These are phyloP conservation scores for Curvularia sp. DNA, from an alignment of 2,329 filamentous ascomycete genomes.

Conservation along the genomic window DNA sequence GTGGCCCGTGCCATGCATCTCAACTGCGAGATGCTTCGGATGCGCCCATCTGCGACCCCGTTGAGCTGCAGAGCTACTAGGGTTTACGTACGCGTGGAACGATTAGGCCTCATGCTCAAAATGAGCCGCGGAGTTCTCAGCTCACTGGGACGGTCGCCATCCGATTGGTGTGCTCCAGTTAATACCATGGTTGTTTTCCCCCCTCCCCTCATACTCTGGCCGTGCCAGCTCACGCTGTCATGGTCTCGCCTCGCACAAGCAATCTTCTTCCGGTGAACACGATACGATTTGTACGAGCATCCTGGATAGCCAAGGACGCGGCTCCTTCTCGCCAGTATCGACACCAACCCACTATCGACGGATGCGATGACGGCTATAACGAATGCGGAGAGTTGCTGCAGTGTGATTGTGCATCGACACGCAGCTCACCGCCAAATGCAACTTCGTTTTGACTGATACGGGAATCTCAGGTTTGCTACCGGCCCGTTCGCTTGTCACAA, in stretches of 20 bases:
- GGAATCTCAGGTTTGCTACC: constrained; percentile 12
- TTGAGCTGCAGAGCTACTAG: constrained; percentile 27
- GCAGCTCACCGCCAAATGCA: constrained; percentile 16
- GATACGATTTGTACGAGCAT: constrained; percentile 9
- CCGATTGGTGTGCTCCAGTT: constrained; percentile 26
- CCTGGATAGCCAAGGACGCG: constrained; percentile 12
- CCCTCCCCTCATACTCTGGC: constrained; percentile 8
- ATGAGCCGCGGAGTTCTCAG: constrained; percentile 21
- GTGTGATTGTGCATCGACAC: constrained; percentile 8
- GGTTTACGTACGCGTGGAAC: constrained; percentile 8
- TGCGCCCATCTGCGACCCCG: constrained; percentile 30
- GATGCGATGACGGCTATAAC: constrained; percentile 1
- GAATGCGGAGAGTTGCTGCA: constrained; percentile 4
- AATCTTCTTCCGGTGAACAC: constrained; percentile 23
- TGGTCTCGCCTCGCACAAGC: constrained; percentile 26
- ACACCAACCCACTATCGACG: constrained; percentile 2
- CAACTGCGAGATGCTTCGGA: constrained; percentile 19
- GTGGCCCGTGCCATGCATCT: constrained; percentile 20
- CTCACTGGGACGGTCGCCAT: constrained; percentile 22
- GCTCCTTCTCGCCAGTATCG: constrained; percentile 11
- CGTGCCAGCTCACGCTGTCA: constrained; percentile 21
- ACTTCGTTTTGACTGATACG: constrained; percentile 9
- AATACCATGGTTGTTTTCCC: constrained; percentile 19
- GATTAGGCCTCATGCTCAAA: constrained; percentile 23
- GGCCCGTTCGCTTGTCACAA: constrained; percentile 19